A percentile compares a stretch with the other conserved stretches of the same genome.
These are phyloP conservation scores for Vigna nakashimae DNA, from an alignment of 306 rosid genomes.

Conservation along the genomic window DNA sequence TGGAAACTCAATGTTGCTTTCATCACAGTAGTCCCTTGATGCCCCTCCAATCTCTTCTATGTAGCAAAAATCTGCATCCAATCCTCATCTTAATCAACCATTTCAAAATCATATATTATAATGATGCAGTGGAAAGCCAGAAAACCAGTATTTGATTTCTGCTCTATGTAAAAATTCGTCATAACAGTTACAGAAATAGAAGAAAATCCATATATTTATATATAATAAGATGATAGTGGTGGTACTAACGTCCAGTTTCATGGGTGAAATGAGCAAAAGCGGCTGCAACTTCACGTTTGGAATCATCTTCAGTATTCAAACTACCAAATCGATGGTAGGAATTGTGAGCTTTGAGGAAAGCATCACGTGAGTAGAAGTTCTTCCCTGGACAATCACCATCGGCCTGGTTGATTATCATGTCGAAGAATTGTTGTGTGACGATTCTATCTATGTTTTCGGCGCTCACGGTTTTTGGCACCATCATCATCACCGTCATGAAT, in stretches of 20 bases:
- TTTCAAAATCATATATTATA: too few species aligned
- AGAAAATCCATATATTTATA: too few species aligned
- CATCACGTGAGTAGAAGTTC: slow-evolving; percentile 42
- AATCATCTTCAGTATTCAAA: slow-evolving; percentile 51
- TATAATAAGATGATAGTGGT: too few species aligned
- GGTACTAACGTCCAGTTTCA: slow-evolving; percentile 57
- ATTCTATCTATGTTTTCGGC: slow-evolving; percentile 12
- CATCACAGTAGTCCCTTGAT: slow-evolving; percentile 81
- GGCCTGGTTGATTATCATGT: slow-evolving; percentile 54
- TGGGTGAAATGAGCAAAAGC: slow-evolving; percentile 85
- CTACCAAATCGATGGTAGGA: slow-evolving; percentile 56
- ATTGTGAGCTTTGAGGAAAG: slow-evolving; percentile 57
- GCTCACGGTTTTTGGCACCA: not conserved
- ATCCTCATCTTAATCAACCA: too few species aligned
- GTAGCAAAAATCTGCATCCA: slow-evolving; percentile 58
- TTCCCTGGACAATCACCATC: slow-evolving; percentile 59
- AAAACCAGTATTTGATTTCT: too few species aligned
- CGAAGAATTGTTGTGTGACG: slow-evolving; percentile 59
- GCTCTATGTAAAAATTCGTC: too few species aligned
- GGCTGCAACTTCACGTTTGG: slow-evolving; percentile 80
- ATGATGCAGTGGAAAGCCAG: too few species aligned
- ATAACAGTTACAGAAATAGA: too few species aligned
- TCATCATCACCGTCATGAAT: not conserved
- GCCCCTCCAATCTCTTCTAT: slow-evolving; percentile 89
- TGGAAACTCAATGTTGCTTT: slow-evolving; percentile 63